Percentiles rank a stretch among this genome's conserved stretches.
Conservation (phyloP, 2,329 filamentous ascomycete genomes). For the Stemphylium lycopersici region DNA sequence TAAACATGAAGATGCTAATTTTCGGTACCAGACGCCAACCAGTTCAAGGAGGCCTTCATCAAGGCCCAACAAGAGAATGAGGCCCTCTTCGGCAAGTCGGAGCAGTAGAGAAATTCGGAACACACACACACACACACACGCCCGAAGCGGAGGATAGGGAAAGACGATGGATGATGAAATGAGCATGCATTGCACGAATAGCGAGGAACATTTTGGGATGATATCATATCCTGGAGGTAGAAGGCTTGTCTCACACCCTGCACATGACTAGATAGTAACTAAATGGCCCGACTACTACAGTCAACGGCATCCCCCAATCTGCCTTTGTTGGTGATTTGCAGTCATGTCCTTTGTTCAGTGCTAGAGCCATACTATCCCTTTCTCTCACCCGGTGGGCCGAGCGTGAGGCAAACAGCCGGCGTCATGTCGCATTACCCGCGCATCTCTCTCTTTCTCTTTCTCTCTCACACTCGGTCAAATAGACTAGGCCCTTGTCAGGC, state of each 20-base stretch:
- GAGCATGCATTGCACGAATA: constrained; percentile 34
- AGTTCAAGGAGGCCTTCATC: constrained; percentile 97
- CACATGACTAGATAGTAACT: constrained; percentile 47
- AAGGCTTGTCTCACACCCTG: constrained; percentile 38
- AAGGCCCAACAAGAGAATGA: constrained; percentile 97
- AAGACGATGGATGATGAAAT: constrained; percentile 8
- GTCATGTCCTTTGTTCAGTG: not conserved
- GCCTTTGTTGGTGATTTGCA: not conserved
- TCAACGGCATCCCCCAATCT: constrained; percentile 24
- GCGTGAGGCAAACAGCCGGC: too few species aligned
- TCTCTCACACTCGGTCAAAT: not conserved
- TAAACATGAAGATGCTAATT: constrained; percentile 35
- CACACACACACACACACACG: too few species aligned
- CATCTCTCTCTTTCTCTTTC: too few species aligned
- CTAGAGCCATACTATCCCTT: not conserved
- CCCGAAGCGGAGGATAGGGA: constrained; percentile 17
- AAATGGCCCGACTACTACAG: constrained; percentile 33
- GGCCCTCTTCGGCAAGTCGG: constrained; percentile 69
- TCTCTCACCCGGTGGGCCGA: not conserved
- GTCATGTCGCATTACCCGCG: too few species aligned
- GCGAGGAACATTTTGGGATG: constrained; percentile 34
- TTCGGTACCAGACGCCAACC: constrained; percentile 76
- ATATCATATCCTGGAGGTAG: constrained; percentile 37
- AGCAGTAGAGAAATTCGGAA: constrained; percentile 49
- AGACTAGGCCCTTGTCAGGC: constrained; percentile 7